Base-by-base conservation (phyloP, 352 stramenopile species). In the Hyaloperonospora arabidopsidis region DNA sequence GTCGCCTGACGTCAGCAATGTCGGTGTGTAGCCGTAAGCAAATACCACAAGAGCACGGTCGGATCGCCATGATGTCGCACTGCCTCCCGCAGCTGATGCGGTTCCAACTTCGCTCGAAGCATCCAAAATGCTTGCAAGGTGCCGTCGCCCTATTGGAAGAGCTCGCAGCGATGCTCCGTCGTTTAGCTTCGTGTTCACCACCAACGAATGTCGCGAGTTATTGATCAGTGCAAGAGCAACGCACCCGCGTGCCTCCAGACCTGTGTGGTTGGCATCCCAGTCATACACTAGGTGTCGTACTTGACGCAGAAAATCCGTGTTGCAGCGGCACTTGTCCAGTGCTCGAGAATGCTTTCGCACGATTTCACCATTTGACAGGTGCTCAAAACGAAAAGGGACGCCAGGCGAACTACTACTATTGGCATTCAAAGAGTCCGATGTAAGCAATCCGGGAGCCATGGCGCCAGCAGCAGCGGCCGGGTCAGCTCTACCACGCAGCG, bases 191-290 rank as follows among this genome's bases (percentile, higher is more conserved):
- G 74, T 65, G 47, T 87, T 83, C 14, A 91, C 52, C 10, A 89
- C 76, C 10, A 93, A 65, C 10, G 79, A 73, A 21, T 93, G 76
- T 1, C 79, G 68, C 48, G 79, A 91, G 54, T 89, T 91, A 58
- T 91, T 92, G 29, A 90, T 54, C 49, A 93, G 60, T 0, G 70
- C 84, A 17, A 93, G 61, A 7, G 66, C 83, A 7, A 93, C 75
- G 49, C 83, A 93, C 6, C 76, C 80, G 39, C 83, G 78, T 7
- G 83, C 83, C 35, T 86, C 83, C 0, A 93, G 61, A 0, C 83
- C 83, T 1, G 76, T 90, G 54, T 93, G 84, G 59, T 93, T 91
- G 35, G 78, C 80, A 49, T 93, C 80, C 80, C 82, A 92, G 49
- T 92, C 81, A 52, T 83, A 93, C 3, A 92, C 80, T 8, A 93